These are phyloP conservation scores for Trichosporon inkin DNA, from an alignment of 1,284 basidiomycete genomes.

Conservation along the genomic window DNA sequence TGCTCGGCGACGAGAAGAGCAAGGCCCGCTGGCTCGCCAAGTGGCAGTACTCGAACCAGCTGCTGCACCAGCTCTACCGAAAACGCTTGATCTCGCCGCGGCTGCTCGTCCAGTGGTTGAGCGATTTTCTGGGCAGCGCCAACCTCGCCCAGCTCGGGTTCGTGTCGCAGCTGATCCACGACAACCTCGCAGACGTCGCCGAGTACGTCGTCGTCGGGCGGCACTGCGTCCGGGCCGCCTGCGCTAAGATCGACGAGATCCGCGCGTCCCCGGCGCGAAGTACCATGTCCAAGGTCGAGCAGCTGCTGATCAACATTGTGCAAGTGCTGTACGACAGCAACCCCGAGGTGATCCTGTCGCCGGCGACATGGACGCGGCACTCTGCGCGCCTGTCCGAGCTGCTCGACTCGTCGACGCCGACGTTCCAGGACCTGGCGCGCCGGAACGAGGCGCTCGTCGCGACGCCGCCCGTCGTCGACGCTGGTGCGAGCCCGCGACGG, in stretches of 20 bases:
- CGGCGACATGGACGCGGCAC: slow-evolving; percentile 55
- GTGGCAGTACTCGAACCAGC: slow-evolving; percentile 55
- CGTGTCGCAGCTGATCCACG: slow-evolving; percentile 68
- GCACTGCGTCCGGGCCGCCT: slow-evolving; percentile 35
- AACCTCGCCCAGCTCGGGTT: slow-evolving; percentile 84
- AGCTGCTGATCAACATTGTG: slow-evolving; percentile 33
- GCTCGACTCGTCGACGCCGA: slow-evolving; percentile 16
- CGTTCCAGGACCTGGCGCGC: slow-evolving; percentile 54
- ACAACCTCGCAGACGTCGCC: slow-evolving; percentile 71
- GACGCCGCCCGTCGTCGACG: slow-evolving; percentile 56
- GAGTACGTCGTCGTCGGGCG: slow-evolving; percentile 41
- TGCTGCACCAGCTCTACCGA: slow-evolving; percentile 72
- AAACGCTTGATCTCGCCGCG: slow-evolving; percentile 77
- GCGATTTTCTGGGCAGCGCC: slow-evolving; percentile 67
- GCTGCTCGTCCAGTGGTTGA: slow-evolving; percentile 76
- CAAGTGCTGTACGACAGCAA: slow-evolving; percentile 35
- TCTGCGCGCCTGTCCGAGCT: slow-evolving; percentile 42
- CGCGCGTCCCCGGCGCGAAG: slow-evolving; percentile 28
- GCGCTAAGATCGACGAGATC: slow-evolving; percentile 60
- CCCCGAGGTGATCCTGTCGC: slow-evolving; percentile 36
- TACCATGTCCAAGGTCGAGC: slow-evolving; percentile 31
- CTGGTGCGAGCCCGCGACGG: slow-evolving; percentile 44
- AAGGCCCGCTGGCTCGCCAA: slow-evolving; percentile 32
- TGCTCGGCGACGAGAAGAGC: slow-evolving; percentile 41
- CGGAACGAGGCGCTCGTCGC: slow-evolving; percentile 77